Evolutionary conservation across 208 protist genomes (phyloP).

Genomic region (Trypanosoma lewisi): DNA sequence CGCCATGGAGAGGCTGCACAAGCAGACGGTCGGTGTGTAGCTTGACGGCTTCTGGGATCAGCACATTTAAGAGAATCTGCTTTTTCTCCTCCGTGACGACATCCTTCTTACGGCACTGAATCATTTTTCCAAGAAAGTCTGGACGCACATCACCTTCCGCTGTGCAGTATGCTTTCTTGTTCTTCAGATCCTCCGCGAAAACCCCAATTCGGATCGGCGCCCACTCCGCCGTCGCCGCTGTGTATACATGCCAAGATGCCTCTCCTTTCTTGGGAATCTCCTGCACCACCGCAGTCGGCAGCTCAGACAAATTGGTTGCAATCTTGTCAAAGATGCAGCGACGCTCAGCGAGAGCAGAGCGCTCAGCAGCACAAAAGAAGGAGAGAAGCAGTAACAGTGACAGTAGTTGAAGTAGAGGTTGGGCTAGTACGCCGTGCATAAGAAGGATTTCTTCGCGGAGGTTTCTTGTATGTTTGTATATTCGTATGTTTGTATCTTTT

Average conservation of each 20-base stretch:
- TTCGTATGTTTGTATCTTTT: neutral
- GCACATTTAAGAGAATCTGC: slow-evolving; percentile 12
- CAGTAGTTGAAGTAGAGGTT: neutral
- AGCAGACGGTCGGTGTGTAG: slow-evolving; percentile 45
- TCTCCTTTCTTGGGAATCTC: neutral
- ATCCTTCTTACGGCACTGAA: slow-evolving; percentile 25
- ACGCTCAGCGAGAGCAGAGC: neutral
- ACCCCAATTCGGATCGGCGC: slow-evolving; percentile 39
- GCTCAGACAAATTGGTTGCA: neutral
- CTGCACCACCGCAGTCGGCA: neutral
- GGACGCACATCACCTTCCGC: slow-evolving; percentile 12
- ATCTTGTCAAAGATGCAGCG: slow-evolving; percentile 1
- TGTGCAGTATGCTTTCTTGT: slow-evolving; percentile 38
- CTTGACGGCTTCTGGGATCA: slow-evolving; percentile 34
- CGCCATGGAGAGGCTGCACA: slow-evolving; percentile 28
- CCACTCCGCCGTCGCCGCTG: slow-evolving; percentile 14
- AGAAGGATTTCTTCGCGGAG: too few species aligned
- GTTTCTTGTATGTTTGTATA: too few species aligned
- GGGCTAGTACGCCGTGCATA: too few species aligned
- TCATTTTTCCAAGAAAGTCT: slow-evolving; percentile 20
- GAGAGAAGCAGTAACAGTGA: neutral
- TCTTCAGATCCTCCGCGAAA: slow-evolving; percentile 32
- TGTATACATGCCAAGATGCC: neutral
- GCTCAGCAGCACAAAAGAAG: neutral
- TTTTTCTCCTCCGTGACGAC: slow-evolving; percentile 41